Evolutionary conservation across 140 eudicot species (phyloP), one percentile per base, ranked within the genome.

Genomic region (Cichorium intybus): DNA sequence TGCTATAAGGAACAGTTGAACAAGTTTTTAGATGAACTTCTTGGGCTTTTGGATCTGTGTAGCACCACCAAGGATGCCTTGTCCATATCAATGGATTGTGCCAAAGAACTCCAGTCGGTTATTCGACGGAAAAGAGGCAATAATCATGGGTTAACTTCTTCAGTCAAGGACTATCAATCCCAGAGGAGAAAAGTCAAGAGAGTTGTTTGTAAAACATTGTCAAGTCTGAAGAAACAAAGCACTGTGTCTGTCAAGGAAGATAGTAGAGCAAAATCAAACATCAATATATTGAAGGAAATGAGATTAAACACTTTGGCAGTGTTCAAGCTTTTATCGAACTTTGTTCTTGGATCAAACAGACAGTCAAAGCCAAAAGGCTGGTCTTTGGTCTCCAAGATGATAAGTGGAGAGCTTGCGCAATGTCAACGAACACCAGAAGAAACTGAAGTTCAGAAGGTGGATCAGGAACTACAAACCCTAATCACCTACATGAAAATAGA

Each of bases 31-130:
- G 75, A 80, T 39, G 75, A 48, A 16, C 68, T 56, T 24, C 22
- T 80, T n/a, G 69, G 34, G 26, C 81, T 70, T 43, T 29, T 79
- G 29, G 84, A 79, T 54, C 27, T 79, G 21, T 79, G 80, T 66
- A 53, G 33, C 64, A 20, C 35, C 51, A 55, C 73, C 37, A 68
- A 70, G 49, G 80, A 73, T 6, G 60, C 59, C 27, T 48, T 69
- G 47, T 56, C 24, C 0, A 33, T 55, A 24, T 46, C 62, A 7
- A 68, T 54, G 34, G 68, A 71, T 10, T 28, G 27, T n/a, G 47
- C 68, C 4, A 77, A 77, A 60, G 77, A 62, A 20, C 61, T 73
- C 26, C 77, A 73, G 37, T 79, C 77, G 29, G 57, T 24, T 10
- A 27, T 79, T 18, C 51, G 80, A 16, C 66, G 80, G 20, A 62